Percentiles rank a stretch among this genome's conserved stretches.
Evolutionary conservation across 768 basidiomycete species (phyloP).

Genomic region (Trichaptum fuscoviolaceum): DNA sequence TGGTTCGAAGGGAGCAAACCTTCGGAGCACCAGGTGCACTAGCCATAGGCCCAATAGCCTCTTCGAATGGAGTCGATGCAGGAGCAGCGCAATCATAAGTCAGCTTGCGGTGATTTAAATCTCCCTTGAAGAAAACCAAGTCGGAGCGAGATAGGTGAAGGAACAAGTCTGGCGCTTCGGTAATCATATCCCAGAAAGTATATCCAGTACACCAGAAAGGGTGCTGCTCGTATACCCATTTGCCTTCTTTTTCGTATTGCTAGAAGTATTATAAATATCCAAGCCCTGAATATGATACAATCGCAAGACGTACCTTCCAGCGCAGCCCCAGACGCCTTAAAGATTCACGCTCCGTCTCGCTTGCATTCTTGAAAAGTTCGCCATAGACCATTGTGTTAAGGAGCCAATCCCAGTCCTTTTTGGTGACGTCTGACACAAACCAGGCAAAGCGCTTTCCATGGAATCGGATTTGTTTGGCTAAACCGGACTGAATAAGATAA

Average conservation of each 20-base stretch:
- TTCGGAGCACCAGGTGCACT: constrained; percentile 83
- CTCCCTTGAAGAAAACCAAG: constrained; percentile 92
- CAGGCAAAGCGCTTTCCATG: constrained; percentile 95
- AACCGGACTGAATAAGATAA: constrained; percentile 86
- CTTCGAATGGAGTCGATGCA: constrained; percentile 80
- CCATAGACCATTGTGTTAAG: constrained; percentile 86
- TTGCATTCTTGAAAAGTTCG: constrained; percentile 81
- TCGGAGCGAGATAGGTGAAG: constrained; percentile 86
- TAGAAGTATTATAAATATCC: constrained; percentile 23
- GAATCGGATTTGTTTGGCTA: constrained; percentile 81
- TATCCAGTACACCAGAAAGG: constrained; percentile 97
- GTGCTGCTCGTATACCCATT: constrained; percentile 92
- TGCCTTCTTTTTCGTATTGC: constrained; percentile 91
- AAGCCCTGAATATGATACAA: no score
- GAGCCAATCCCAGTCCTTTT: constrained; percentile 92
- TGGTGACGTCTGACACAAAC: constrained; percentile 93
- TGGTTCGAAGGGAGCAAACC: constrained; percentile 80
- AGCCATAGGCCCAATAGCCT: constrained; percentile 91
- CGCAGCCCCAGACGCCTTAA: constrained; percentile 72
- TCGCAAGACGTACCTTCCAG: constrained; percentile 68
- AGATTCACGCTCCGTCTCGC: constrained; percentile 76
- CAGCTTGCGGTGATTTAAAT: constrained; percentile 87
- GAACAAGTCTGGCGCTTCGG: constrained; percentile 87
- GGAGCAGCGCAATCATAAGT: constrained; percentile 86
- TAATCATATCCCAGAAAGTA: constrained; percentile 84